These are phyloP conservation scores for Colletotrichum sp. DNA, from an alignment of 2,329 filamentous ascomycete genomes.

Conservation along the genomic window DNA sequence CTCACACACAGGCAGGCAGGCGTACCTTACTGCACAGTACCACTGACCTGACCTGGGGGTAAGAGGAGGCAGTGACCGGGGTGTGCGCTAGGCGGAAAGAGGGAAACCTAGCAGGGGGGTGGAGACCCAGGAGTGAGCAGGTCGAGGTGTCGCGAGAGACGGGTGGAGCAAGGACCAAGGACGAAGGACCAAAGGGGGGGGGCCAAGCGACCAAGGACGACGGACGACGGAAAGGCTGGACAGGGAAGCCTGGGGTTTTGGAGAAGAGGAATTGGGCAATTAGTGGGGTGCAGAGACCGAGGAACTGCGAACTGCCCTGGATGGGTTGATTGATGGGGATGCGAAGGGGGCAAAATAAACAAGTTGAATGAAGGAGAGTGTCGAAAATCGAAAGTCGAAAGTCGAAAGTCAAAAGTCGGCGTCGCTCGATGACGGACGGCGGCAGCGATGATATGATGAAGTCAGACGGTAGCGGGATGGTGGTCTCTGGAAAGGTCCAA, in stretches of 20 bases:
- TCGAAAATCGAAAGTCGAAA: not conserved
- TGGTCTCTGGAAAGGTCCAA: not conserved
- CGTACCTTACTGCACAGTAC: not conserved
- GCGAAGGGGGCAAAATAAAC: not conserved
- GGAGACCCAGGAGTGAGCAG: not conserved
- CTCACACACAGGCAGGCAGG: not conserved
- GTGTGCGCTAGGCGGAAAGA: slow-evolving; percentile 1
- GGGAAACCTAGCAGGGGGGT: not conserved
- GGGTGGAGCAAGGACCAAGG: slow-evolving; percentile 5
- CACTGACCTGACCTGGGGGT: not conserved
- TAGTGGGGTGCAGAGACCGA: not conserved
- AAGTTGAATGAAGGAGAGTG: not conserved
- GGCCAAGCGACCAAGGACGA: not conserved
- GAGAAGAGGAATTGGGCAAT: not conserved
- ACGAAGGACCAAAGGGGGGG: not conserved
- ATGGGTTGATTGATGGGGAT: not conserved
- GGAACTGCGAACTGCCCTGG: not conserved
- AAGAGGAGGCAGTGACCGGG: not conserved
- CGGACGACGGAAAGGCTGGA: not conserved
- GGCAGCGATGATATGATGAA: not conserved
- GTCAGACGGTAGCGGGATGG: not conserved
- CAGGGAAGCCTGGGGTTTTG: not conserved
- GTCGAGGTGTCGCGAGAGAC: not conserved
- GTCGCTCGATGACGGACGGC: not conserved
- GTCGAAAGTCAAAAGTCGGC: not conserved